Conservation (phyloP, 2,329 filamentous ascomycete genomes). For the Fusarium sp. region DNA sequence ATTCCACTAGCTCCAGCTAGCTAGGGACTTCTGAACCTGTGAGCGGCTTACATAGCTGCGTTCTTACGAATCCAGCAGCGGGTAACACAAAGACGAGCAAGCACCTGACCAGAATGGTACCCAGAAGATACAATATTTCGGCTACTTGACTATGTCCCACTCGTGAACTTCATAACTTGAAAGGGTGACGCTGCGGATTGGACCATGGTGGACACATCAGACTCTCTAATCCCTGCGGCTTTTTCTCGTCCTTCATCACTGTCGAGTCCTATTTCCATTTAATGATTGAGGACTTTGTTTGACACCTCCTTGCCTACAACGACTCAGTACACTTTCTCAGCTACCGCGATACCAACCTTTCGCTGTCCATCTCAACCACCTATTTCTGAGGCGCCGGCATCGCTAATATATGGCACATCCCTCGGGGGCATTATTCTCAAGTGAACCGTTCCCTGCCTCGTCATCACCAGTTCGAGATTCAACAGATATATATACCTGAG, state of each 20-base stretch:
- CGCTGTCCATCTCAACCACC: not conserved
- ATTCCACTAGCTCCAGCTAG: too few relatives aligned
- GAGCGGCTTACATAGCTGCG: not conserved
- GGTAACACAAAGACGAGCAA: not conserved
- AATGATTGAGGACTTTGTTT: not conserved
- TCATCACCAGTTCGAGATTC: too few relatives aligned
- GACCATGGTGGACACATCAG: not conserved
- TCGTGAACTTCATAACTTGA: constrained; percentile 4
- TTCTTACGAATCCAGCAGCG: constrained; percentile 1
- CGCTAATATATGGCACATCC: not conserved
- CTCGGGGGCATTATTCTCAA: too few relatives aligned
- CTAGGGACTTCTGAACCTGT: too few relatives aligned
- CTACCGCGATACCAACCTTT: constrained; percentile 2
- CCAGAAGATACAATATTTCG: constrained; percentile 3
- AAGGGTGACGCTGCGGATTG: not conserved
- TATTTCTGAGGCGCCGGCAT: not conserved
- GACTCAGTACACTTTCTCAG: constrained; percentile 14
- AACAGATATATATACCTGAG: too few relatives aligned
- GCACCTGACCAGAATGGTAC: constrained; percentile 21
- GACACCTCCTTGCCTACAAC: not conserved
- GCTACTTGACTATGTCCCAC: constrained; percentile 13
- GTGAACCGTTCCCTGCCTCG: too few relatives aligned
- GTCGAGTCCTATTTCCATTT: not conserved
- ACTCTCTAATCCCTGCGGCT: constrained; percentile 20
- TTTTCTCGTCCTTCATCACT: constrained; percentile 11